Evolutionary conservation across 108 stramenopile genomes (phyloP), one percentile per base, ranked within the genome.

Genomic region (Nitzschia sp.): DNA sequence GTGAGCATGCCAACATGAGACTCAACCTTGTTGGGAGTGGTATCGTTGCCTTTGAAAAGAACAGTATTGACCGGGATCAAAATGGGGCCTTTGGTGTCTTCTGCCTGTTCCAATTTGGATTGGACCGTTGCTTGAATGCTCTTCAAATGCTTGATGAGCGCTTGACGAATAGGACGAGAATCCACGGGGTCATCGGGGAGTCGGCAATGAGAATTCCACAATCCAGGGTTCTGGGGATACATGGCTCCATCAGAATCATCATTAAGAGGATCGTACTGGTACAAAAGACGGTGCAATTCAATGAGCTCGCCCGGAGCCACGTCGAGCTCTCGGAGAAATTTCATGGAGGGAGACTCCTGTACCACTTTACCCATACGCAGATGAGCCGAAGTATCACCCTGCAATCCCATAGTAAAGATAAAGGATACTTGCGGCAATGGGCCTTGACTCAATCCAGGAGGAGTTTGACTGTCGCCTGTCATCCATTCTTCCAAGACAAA

Each of bases 181-280:
- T 42, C 42, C 6, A 34, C 59, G 20, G 41, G 41, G 39, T 39
- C 42, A 7, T 7, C 7, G n/a, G 10, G 9, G 10, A 43, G 26
- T n/a, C 42, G n/a, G 20, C 59, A 61, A 43, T 61, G 59, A 20
- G 59, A 39, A 61, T 61, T 61, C 59, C 59, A 61, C 8, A 61
- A 19, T 11, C 59, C 59, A 19, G 59, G 39, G 41, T 41, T 6
- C 5, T 5, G 10, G 17, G 43, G 43, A n/a, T n/a, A n/a, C n/a
- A n/a, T n/a, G n/a, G n/a, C n/a, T n/a, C n/a, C n/a, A n/a, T n/a
- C n/a, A 43, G 26, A 42, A 6, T 24, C 10, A 6, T 25, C 34
- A 10, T 57, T 57, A 22, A 26, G 24, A 10, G 26, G 10, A 42
- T 17, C 14, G 7, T 9, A 26, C 37, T 61, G 59, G 42, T 61